Evolutionary conservation across 345 rosid species (phyloP).

Genomic region (Salix exigua): DNA sequence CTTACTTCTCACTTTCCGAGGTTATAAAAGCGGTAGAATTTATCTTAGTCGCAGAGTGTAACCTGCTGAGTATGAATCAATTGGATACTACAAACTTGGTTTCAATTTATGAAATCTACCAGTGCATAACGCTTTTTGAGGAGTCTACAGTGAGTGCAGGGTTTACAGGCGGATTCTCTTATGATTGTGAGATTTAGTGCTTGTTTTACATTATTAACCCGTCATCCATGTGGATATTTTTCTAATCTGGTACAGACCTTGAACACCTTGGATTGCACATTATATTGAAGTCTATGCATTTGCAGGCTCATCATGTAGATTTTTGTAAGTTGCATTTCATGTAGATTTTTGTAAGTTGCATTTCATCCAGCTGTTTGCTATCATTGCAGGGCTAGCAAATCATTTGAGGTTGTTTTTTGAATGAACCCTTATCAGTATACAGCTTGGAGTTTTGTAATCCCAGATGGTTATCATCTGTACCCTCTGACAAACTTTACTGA

Average conservation of each 20-base stretch:
- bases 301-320: neutral
- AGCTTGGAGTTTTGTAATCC: neutral
- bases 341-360: neutral
- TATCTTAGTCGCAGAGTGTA: neutral
- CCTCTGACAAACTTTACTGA: neutral
- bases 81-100: neutral
- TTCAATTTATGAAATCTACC: neutral
- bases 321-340: neutral
- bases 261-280: neutral
- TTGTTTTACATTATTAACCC: neutral
- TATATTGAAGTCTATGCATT: neutral
- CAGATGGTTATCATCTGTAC: neutral
- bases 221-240: neutral
- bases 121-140: neutral
- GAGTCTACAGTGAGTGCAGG: neutral
- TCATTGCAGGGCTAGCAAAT: neutral
- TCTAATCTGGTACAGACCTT: neutral
- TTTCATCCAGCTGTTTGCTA: neutral
- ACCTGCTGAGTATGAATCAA: neutral
- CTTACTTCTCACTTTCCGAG: no score
- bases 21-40: neutral
- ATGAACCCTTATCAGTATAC: neutral
- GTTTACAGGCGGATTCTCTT: neutral
- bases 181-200: neutral
- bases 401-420: neutral